Percentiles rank a stretch among this genome's conserved stretches.
These are phyloP conservation scores for Sugiyamaella pinicola DNA, from an alignment of 1,139 yeast species.

Conservation along the genomic window DNA sequence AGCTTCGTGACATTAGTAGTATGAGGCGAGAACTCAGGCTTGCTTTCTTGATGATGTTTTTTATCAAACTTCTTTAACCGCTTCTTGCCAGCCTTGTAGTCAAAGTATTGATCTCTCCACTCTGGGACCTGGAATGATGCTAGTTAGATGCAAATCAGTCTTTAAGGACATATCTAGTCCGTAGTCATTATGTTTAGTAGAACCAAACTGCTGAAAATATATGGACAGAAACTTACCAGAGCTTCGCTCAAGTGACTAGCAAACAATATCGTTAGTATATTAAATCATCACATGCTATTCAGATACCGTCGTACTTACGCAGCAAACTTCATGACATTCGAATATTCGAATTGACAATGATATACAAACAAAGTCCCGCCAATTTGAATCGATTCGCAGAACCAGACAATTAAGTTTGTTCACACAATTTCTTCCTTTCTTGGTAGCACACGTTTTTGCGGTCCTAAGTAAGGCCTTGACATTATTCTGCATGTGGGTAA, in stretches of 20 bases:
- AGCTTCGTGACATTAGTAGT: background rate
- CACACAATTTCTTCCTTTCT: background rate
- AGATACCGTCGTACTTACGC: slow-evolving; percentile 19
- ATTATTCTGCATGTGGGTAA: slow-evolving; percentile 6
- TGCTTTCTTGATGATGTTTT: slow-evolving; percentile 52
- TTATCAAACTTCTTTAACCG: slow-evolving; percentile 58
- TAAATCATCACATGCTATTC: background rate
- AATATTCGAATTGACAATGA: background rate
- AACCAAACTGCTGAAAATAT: background rate
- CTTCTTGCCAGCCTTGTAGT: slow-evolving; percentile 70
- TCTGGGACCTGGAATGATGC: slow-evolving; percentile 62
- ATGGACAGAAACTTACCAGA: slow-evolving; percentile 33
- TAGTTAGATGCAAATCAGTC: too few relatives aligned
- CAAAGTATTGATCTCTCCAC: slow-evolving; percentile 80
- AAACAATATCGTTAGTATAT: background rate
- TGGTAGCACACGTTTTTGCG: slow-evolving; percentile 4
- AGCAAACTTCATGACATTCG: slow-evolving; percentile 40
- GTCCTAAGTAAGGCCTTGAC: background rate
- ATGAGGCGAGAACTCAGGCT: slow-evolving; percentile 26
- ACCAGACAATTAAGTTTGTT: too few relatives aligned
- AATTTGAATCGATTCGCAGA: too few relatives aligned
- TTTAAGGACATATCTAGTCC: too few relatives aligned
- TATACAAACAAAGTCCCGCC: background rate
- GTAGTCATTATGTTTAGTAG: too few relatives aligned
- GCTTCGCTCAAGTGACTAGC: slow-evolving; percentile 41